Base-by-base conservation (phyloP, 1,284 basidiomycete species). In the Tilletia horrida region DNA sequence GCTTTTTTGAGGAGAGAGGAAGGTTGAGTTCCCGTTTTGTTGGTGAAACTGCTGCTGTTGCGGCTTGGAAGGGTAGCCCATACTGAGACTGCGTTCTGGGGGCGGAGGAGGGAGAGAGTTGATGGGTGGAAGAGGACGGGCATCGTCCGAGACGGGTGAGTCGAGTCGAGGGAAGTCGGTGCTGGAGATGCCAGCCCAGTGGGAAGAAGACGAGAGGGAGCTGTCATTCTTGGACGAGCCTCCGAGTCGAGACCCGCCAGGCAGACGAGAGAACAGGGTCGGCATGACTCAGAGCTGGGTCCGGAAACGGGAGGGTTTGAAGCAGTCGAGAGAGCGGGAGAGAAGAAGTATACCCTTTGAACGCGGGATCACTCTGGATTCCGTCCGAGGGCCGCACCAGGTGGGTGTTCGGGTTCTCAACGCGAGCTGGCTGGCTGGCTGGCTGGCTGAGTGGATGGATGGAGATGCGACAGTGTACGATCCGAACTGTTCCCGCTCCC, bases 81-180 rank as follows among this genome's bases (percentile, higher is more conserved):
- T n/a, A 3, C 23, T 25, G 21, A 52, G n/a, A 25, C 23, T 25
- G 3, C 50, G 50, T 27, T 52, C 50, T 40, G 35, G 35, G 6
- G 35, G 35, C 35, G 35, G 35, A 21, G 21, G n/a, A 25, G 50
- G 50, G 23, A 52, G 23, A 6, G 50, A 52, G 23, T 52, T 52
- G 50, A 52, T 52, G 50, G 50, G 50, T 25, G 50, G 50, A 6
- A 52, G 50, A 1, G 50, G 50, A 23, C 50, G 50, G 21, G 50
- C 50, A 21, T 52, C 71, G 35, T 73, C 73, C 4, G 71, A 48
- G 43, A 23, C n/a, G 45, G 44, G 44, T 3, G 62, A 63, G 45
- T 40, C 40, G 63, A 40, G 50, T 27, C 40, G 45, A 3, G 45
- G 63, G 29, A 40, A 35, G 43, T 63, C 44, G 31, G 62, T 47